Base-by-base conservation (phyloP, 2,329 filamentous ascomycete species). In the Nannizziopsis arthrosporioides region DNA sequence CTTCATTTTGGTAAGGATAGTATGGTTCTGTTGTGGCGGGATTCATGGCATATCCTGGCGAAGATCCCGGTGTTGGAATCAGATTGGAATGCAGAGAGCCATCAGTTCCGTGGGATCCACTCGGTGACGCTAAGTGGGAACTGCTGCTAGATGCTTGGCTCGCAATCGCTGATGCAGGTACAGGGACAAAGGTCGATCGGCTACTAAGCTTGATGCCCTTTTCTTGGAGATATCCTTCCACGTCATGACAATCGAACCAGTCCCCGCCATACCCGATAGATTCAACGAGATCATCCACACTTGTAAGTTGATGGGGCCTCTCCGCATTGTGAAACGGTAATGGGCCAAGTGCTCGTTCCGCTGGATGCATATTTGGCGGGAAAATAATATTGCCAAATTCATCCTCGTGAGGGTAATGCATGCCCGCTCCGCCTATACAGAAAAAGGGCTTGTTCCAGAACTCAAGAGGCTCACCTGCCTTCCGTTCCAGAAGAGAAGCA, bases 171-270 rank as follows among this genome's bases (percentile, higher is more conserved):
- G 49, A 35, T 3, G 51, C 37, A 2, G 58, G 55, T n/a, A 61
- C 50, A 2, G 58, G 55, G 31, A 63, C 44, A 42, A 59, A 61
- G 37, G 57, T 50, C n/a, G 58, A 60, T 15, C 59, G 59, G 1
- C 55, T 57, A 42, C 61, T 58, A 10, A 65, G 39, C 35, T 52
- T 54, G 17, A 68, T 51, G 1, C 64, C 64, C 34, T 59, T 59
- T 12, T 53, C 72, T 36, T 73, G 74, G 2, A 93, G 67, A 59
- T 88, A 92, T 10, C 76, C 72, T 62, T 92, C 83, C 0, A 88
- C 80, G 61, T 92, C 86, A 51, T 85, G 75, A 0, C 80, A 68
- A 58, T 92, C 85, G 55, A 84, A 85, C 71, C 85, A 92, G 44
- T 85, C 77, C 3, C 84, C 84, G 51, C 83, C 76, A 52, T 81